phyloP scores from a whole-genome alignment of 1,284 basidiomycete genomes.

The Moniliella sp. region DNA sequence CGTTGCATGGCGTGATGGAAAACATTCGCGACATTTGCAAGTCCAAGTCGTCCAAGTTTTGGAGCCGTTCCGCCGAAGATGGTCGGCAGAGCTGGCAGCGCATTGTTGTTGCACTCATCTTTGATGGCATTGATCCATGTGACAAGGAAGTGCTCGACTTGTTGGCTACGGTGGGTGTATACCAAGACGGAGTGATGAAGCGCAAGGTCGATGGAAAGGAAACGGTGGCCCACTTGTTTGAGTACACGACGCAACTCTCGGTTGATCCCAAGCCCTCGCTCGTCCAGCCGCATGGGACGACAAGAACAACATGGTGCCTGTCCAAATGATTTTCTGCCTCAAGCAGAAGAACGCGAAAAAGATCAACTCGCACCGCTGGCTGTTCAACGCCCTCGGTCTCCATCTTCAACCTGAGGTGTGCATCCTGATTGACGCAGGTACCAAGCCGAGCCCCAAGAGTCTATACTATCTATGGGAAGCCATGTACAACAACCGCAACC shows the following conservation, averaged over 20 bases:
- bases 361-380: slow-evolving; percentile 28
- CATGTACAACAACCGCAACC: slow-evolving; percentile 75
- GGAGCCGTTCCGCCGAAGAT: slow-evolving; percentile 8
- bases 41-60: slow-evolving; percentile 3
- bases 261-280: slow-evolving; percentile 45
- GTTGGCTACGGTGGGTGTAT: slow-evolving; percentile 2
- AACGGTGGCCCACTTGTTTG: slow-evolving; percentile 6
- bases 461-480: slow-evolving; percentile 83
- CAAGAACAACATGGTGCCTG: slow-evolving; percentile 2
- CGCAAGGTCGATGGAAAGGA: slow-evolving; percentile 5
- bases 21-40: slow-evolving; percentile 5
- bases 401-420: slow-evolving; percentile 60
- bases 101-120: slow-evolving; percentile 6
- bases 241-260: slow-evolving; percentile 5
- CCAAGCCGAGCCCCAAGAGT: slow-evolving; percentile 58
- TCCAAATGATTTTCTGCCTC: slow-evolving; percentile 7
- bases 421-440: slow-evolving; percentile 76
- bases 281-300: too few species aligned
- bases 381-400: slow-evolving; percentile 23
- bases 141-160: slow-evolving; percentile 4
- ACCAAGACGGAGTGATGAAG: slow-evolving; percentile 1
- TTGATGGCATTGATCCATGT: slow-evolving; percentile 5
- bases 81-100: too few species aligned
- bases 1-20: slow-evolving; percentile 5
- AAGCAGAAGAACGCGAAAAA: slow-evolving; percentile 14